Evolutionary conservation across 352 stramenopile genomes (phyloP).

Genomic region (Chrysophaeum taylorii): DNA sequence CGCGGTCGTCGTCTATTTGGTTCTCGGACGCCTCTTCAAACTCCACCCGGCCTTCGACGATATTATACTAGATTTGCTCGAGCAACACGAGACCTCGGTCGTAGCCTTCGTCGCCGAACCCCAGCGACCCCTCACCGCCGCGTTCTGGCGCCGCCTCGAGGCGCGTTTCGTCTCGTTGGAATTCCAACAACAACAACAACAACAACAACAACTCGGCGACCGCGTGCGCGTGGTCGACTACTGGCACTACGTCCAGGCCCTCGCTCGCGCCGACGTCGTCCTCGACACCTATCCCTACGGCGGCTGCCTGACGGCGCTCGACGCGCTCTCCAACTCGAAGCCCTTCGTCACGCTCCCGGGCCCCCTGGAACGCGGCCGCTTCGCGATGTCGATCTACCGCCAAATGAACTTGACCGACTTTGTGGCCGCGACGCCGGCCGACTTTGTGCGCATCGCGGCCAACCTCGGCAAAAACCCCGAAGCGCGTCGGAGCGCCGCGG

Average conservation of each 20-base stretch:
- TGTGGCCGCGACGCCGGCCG: slow-evolving; percentile 21
- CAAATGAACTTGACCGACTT: slow-evolving; percentile 33
- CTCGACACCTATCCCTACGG: slow-evolving; percentile 70
- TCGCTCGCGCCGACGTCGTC: slow-evolving; percentile 53
- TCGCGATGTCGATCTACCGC: slow-evolving; percentile 30
- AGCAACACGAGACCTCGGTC: slow-evolving; percentile 19
- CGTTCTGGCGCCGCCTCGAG: not conserved
- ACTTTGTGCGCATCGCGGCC: slow-evolving; percentile 8
- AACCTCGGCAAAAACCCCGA: not conserved
- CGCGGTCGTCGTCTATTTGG: slow-evolving; percentile 23
- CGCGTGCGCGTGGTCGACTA: slow-evolving; percentile 26
- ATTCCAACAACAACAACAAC: no score
- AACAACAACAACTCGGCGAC: no score
- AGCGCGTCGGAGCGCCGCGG: not conserved
- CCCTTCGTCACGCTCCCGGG: slow-evolving; percentile 33
- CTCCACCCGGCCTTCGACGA: slow-evolving; percentile 36
- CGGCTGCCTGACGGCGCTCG: slow-evolving; percentile 66
- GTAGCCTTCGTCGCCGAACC: slow-evolving; percentile 32
- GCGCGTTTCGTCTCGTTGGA: no score
- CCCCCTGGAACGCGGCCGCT: slow-evolving; percentile 27
- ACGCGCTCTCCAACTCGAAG: slow-evolving; percentile 60
- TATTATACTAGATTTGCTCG: slow-evolving; percentile 26
- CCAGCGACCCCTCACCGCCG: not conserved
- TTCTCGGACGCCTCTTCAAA: slow-evolving; percentile 39
- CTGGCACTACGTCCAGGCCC: slow-evolving; percentile 49